Base-by-base conservation (phyloP, 106 monocot species). In the Acorus gramineus region DNA sequence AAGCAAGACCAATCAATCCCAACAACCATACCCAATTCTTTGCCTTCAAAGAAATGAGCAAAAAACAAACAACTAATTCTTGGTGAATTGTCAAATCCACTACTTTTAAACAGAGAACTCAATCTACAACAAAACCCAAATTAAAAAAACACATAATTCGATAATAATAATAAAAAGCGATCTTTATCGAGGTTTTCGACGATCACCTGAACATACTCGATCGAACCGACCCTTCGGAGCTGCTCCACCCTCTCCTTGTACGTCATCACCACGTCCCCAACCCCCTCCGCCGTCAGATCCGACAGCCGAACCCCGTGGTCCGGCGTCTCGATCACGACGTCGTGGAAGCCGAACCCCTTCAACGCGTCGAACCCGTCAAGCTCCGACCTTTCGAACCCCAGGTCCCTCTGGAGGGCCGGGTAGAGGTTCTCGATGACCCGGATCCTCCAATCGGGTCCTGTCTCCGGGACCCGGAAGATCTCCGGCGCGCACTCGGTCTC, bases 351-450 rank as follows among this genome's bases (percentile, higher is more conserved):
- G 70, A 83, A 92, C 58, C 91, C 96, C 47, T 47, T 46, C n/a
- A 79, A 28, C 11, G 28, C 28, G 28, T 28, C 28, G 28, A 28
- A 28, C 28, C 28, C 28, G 28, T 28, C 28, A 28, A 28, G 28
- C 28, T 28, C 28, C 28, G 28, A 28, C 1, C 28, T 28, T 28
- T 28, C 28, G 13, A 77, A 70, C 52, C 81, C 73, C 14, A 67
- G 7, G 44, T 91, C 96, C 28, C 88, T 73, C 50, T 71, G 71
- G 48, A 98, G 81, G 5, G 96, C 96, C 2, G 96, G 96, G 73
- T 85, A 98, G 6, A 98, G 84, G 57, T 98, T 98, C 82, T 98
- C 79, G 61, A 98, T 98, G 42, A 98, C 91, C 0, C 88, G 80
- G 46, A 92, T 63, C 67, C 68, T 82, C 98, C 98, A 98, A 1